Conservation (phyloP, 73 alveolate species). For the Paramecium sexaurelia region DNA sequence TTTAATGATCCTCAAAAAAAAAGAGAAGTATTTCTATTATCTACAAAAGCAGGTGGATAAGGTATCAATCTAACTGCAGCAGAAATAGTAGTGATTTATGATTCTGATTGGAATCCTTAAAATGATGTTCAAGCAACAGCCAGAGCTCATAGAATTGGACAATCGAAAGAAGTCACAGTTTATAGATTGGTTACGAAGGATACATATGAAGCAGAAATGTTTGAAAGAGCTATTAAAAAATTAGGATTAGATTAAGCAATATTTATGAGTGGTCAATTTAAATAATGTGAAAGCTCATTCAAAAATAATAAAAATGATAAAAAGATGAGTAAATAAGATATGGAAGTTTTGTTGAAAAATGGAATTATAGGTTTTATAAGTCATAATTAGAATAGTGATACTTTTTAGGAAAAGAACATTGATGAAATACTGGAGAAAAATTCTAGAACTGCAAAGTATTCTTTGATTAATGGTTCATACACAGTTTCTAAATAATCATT, state of each 20-base stretch:
- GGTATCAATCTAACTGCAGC: conserved; percentile 99
- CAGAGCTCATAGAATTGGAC: conserved; percentile 99
- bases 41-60: conserved; percentile 99
- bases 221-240: conserved; percentile 91
- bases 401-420: conserved; percentile 74
- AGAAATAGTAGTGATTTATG: conserved; percentile 97
- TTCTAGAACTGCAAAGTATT: conserved; percentile 71
- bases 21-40: conserved; percentile 92
- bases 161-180: conserved; percentile 96
- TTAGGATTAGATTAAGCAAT: conserved; percentile 94
- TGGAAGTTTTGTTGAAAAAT: conserved; percentile 81
- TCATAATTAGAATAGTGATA: conserved; percentile 73
- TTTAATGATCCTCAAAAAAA: conserved; percentile 92
- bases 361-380: conserved; percentile 88
- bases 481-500: conserved; percentile 81
- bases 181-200: conserved; percentile 94
- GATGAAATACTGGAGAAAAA: conserved; percentile 81
- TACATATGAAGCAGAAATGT: conserved; percentile 97
- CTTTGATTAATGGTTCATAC: conserved; percentile 77
- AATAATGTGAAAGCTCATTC: conserved; percentile 64
- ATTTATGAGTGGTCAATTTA: conserved; percentile 83
- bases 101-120: conserved; percentile 99
- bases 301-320: conserved; percentile 32
- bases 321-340: conserved; percentile 80
- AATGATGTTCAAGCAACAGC: conserved; percentile 98